These are phyloP conservation scores for Fomitopsis pinicola DNA, from an alignment of 1,284 basidiomycete species.

Conservation along the genomic window DNA sequence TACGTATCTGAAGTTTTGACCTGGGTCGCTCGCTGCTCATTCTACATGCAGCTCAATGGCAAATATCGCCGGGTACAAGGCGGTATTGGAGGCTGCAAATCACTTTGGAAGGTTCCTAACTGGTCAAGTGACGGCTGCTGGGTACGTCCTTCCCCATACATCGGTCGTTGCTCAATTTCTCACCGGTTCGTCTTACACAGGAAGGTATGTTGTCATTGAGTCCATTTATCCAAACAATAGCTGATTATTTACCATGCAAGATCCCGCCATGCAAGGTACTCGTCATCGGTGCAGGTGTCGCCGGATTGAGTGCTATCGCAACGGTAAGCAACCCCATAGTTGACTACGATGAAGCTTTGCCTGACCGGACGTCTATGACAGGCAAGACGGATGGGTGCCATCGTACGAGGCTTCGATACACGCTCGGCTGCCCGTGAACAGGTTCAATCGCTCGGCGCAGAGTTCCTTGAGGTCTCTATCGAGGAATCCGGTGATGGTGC, in stretches of 20 bases:
- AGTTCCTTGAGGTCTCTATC: constrained; percentile 76
- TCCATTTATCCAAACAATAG: not conserved
- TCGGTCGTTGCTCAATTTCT: not conserved
- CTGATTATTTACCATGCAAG: constrained; percentile 31
- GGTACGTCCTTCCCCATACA: constrained; percentile 40
- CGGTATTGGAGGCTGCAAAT: constrained; percentile 82
- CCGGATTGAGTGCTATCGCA: constrained; percentile 80
- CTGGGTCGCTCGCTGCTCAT: not conserved
- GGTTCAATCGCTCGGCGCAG: constrained; percentile 81
- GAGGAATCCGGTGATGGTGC: constrained; percentile 76
- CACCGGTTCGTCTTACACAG: constrained; percentile 1
- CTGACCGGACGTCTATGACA: constrained; percentile 20
- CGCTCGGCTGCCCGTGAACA: constrained; percentile 81
- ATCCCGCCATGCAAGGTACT: constrained; percentile 84
- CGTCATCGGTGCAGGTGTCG: constrained; percentile 83
- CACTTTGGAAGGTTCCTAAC: constrained; percentile 84
- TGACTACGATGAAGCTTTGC: not conserved
- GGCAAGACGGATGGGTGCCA: constrained; percentile 79
- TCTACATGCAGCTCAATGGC: constrained; percentile 69
- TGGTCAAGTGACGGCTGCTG: constrained; percentile 85
- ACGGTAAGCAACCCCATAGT: constrained; percentile 45
- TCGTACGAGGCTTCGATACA: constrained; percentile 84
- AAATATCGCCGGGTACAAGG: constrained; percentile 85
- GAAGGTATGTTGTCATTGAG: constrained; percentile 10
- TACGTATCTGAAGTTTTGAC: constrained; percentile 19